phyloP scores from a whole-genome alignment of 345 rosid species.

The Kandelia obovata region DNA sequence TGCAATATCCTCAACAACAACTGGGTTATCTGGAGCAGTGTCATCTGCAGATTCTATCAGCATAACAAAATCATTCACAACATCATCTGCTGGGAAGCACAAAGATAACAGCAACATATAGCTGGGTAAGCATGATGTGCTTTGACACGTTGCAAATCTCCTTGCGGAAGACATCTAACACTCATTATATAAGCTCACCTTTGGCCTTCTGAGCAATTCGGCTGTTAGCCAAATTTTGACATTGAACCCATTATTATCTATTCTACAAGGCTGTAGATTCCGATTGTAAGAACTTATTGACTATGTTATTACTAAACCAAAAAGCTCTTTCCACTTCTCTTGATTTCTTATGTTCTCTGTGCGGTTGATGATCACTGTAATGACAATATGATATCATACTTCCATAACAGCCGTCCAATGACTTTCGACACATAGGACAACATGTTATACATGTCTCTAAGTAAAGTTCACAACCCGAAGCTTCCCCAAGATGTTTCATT shows the following conservation, averaged over 20 bases:
- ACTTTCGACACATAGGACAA: too few species aligned
- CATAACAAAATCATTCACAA: constrained; percentile 56
- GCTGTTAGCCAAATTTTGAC: not conserved
- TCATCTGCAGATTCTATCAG: constrained; percentile 77
- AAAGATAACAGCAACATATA: constrained; percentile 49
- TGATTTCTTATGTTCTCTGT: too few species aligned
- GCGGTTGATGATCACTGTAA: too few species aligned
- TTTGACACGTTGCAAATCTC: not conserved
- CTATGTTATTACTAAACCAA: too few species aligned
- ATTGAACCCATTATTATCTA: not conserved
- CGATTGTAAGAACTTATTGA: too few species aligned
- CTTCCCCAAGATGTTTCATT: not conserved
- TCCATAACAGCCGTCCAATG: too few species aligned
- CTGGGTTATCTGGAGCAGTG: constrained; percentile 72
- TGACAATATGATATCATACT: too few species aligned
- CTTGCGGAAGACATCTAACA: too few species aligned
- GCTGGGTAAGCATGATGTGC: constrained; percentile 60
- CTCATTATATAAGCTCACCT: not conserved
- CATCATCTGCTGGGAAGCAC: constrained; percentile 63
- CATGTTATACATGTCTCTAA: too few species aligned
- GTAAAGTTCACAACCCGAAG: too few species aligned
- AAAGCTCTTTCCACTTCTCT: too few species aligned
- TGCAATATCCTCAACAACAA: constrained; percentile 77
- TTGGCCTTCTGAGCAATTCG: not conserved
- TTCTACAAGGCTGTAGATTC: too few species aligned